These are phyloP conservation scores for Vitis riparia DNA, from an alignment of 164 flowering plant species.

Conservation along the genomic window DNA sequence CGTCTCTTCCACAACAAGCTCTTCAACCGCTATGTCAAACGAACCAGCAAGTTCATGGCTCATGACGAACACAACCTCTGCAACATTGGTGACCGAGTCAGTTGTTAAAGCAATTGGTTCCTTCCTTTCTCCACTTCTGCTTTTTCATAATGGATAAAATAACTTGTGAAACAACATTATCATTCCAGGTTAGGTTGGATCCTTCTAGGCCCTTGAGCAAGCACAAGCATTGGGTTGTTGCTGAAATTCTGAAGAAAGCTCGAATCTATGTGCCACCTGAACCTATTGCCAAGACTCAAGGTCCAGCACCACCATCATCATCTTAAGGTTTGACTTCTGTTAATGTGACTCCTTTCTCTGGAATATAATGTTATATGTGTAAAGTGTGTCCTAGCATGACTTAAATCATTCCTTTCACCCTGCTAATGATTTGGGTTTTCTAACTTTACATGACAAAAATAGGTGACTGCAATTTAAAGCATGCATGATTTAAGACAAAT, in stretches of 20 bases:
- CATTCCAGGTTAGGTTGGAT: conserved; percentile 68
- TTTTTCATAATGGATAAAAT: no score
- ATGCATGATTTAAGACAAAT: no score
- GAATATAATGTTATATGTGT: no score
- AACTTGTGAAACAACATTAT: not conserved
- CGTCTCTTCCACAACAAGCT: conserved; percentile 77
- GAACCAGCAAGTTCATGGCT: conserved; percentile 98
- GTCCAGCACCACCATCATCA: conserved; percentile 17
- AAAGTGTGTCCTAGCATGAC: no score
- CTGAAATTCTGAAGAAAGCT: conserved; percentile 82
- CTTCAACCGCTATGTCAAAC: conserved; percentile 82
- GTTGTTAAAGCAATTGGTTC: not conserved
- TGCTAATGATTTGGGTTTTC: no score
- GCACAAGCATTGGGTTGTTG: conserved; percentile 79
- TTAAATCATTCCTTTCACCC: no score
- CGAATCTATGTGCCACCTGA: conserved; percentile 57
- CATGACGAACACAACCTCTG: conserved; percentile 75
- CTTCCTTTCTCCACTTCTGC: not conserved
- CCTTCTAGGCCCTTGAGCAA: conserved; percentile 90
- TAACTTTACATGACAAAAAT: no score
- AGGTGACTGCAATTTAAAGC: no score
- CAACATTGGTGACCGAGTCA: conserved; percentile 87
- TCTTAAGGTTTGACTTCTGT: conserved; percentile 7
- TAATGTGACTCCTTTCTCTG: no score
- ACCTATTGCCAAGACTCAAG: conserved; percentile 14